These are phyloP conservation scores for Hanseniaspora mollemarum DNA, from an alignment of 805 yeast genomes.

Conservation along the genomic window DNA sequence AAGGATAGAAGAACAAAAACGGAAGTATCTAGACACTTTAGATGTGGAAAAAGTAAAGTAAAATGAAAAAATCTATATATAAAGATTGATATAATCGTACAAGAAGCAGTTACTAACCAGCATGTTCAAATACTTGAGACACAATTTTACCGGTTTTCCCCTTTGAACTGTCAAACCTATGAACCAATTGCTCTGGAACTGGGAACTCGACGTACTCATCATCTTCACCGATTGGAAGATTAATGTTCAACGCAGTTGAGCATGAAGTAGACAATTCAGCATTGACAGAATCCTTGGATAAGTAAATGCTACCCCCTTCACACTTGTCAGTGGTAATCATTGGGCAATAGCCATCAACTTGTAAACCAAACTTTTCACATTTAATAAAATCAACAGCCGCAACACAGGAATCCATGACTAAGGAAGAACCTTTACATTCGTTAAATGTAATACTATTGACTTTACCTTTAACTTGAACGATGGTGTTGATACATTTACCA, in stretches of 20 bases:
- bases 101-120: no score
- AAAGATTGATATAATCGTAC: no score
- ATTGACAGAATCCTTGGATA: slow-evolving; percentile 57
- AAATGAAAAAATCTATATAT: background rate
- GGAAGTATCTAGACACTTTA: slow-evolving; percentile 1
- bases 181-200: slow-evolving; percentile 85
- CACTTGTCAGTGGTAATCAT: slow-evolving; percentile 79
- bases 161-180: slow-evolving; percentile 34
- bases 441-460: slow-evolving; percentile 77
- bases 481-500: slow-evolving; percentile 62
- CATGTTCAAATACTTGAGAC: slow-evolving; percentile 70
- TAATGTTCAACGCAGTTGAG: slow-evolving; percentile 74
- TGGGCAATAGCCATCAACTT: slow-evolving; percentile 71
- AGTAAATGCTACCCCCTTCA: slow-evolving; percentile 72
- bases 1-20: slow-evolving; percentile 1
- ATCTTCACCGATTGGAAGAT: slow-evolving; percentile 59
- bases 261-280: slow-evolving; percentile 75
- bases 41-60: slow-evolving; percentile 7
- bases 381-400: slow-evolving; percentile 84
- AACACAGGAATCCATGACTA: slow-evolving; percentile 73
- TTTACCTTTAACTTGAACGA: slow-evolving; percentile 80
- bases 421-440: slow-evolving; percentile 58
- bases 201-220: slow-evolving; percentile 71
- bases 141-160: slow-evolving; percentile 45
- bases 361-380: slow-evolving; percentile 69